phyloP scores from a whole-genome alignment of 179 eudicot genomes.

The Amaranthus tricolor region DNA sequence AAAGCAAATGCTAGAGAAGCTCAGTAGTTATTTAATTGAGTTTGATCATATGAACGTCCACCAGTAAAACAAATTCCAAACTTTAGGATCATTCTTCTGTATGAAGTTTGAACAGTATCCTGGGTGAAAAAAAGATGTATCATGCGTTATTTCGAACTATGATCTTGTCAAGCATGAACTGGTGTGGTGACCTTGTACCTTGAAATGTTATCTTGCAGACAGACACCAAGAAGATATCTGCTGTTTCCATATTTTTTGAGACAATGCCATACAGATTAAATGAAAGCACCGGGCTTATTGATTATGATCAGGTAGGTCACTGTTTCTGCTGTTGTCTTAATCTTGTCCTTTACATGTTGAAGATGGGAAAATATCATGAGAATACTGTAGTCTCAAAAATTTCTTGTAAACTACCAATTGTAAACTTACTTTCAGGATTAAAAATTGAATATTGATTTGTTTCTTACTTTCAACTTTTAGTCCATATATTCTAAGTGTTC shows the following conservation, averaged over 20 bases:
- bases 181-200: constrained; percentile 1
- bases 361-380: not conserved
- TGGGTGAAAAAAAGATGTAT: not conserved
- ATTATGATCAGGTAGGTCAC: constrained; percentile 76
- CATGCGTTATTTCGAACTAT: not conserved
- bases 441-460: not conserved
- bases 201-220: constrained; percentile 51
- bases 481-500: not conserved
- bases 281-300: constrained; percentile 86
- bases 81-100: not conserved
- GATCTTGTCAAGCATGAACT: not conserved
- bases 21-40: not conserved
- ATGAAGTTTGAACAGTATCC: not conserved
- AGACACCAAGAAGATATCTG: constrained; percentile 96
- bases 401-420: not conserved
- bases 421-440: not conserved
- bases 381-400: not conserved
- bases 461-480: no score
- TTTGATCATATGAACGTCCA: not conserved
- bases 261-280: constrained; percentile 96
- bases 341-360: not conserved
- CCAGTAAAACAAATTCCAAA: not conserved
- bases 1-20: not conserved
- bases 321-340: constrained; percentile 2
- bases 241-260: constrained; percentile 91